Conservation (phyloP, 106 monocot species). For the Dioscorea dumetorum region DNA sequence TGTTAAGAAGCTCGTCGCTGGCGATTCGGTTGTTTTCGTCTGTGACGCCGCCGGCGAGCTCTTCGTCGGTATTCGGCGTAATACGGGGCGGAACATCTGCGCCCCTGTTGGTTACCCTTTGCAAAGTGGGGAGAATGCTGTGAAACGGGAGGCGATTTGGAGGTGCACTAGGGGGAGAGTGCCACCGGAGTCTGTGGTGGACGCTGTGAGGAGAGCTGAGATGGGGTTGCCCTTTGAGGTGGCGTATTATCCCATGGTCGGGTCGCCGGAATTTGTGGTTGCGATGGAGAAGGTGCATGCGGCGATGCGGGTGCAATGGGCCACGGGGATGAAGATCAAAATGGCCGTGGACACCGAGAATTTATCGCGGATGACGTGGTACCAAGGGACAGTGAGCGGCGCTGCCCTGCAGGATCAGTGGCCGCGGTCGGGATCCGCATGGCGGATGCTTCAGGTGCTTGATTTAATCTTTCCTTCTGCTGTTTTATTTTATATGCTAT, state of each 20-base stretch:
- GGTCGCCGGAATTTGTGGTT: slow-evolving; percentile 49
- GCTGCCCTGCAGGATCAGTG: background rate
- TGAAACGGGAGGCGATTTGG: slow-evolving; percentile 9
- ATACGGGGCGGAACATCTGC: background rate
- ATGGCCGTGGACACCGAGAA: slow-evolving; percentile 47
- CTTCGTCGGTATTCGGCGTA: slow-evolving; percentile 42
- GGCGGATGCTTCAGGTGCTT: slow-evolving; percentile 52
- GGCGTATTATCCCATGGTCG: slow-evolving; percentile 37
- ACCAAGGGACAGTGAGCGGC: slow-evolving; percentile 37
- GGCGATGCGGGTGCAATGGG: slow-evolving; percentile 29
- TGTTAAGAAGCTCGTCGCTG: slow-evolving; percentile 52
- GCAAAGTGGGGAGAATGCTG: background rate
- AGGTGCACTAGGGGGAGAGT: slow-evolving; percentile 29
- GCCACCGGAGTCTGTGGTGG: slow-evolving; percentile 26
- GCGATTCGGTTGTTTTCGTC: slow-evolving; percentile 58
- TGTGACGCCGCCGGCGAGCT: slow-evolving; percentile 14
- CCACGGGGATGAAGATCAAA: slow-evolving; percentile 43
- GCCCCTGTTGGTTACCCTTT: background rate
- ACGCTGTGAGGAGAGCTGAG: slow-evolving; percentile 36
- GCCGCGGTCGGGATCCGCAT: slow-evolving; percentile 23
- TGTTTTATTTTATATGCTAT: background rate
- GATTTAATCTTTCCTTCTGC: background rate
- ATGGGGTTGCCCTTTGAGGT: slow-evolving; percentile 36
- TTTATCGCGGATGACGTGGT: slow-evolving; percentile 21
- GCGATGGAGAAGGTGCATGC: slow-evolving; percentile 33